phyloP scores from a whole-genome alignment of 257 asterid species.

The Penstemon barbatus region DNA sequence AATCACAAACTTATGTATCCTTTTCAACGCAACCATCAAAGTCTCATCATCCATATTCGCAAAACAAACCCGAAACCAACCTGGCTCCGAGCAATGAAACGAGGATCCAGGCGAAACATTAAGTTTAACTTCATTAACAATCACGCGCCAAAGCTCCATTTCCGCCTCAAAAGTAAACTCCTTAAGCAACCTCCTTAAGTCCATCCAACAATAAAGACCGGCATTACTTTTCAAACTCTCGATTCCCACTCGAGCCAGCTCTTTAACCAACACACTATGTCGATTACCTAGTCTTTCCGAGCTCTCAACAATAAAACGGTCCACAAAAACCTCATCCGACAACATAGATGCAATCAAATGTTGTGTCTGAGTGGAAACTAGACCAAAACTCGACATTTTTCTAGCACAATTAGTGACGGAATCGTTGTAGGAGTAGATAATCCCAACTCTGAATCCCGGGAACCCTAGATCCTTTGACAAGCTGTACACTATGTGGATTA shows the following conservation, averaged over 20 bases:
- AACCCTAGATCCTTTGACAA: conserved; percentile 62
- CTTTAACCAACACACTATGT: conserved; percentile 36
- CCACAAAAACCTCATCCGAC: conserved; percentile 47
- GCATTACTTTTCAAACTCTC: conserved; percentile 63
- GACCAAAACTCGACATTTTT: conserved; percentile 68
- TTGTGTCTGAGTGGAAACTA: conserved; percentile 63
- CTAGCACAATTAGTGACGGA: conserved; percentile 51
- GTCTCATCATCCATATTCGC: conserved; percentile 63
- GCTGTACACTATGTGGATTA: conserved; percentile 58
- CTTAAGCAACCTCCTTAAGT: conserved; percentile 46
- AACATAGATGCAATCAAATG: conserved; percentile 54
- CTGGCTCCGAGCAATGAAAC: conserved; percentile 66
- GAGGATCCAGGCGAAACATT: conserved; percentile 73
- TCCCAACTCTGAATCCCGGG: conserved; percentile 70
- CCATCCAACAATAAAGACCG: conserved; percentile 63
- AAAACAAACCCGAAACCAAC: conserved; percentile 68
- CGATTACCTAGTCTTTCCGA: conserved; percentile 43
- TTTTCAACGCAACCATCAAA: conserved; percentile 43
- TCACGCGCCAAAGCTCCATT: conserved; percentile 62
- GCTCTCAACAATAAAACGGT: conserved; percentile 43
- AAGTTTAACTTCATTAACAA: conserved; percentile 50
- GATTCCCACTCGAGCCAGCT: conserved; percentile 32
- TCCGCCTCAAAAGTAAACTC: conserved; percentile 49
- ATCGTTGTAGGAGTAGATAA: conserved; percentile 53
- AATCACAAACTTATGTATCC: conserved; percentile 57